Conservation (phyloP, 2,329 filamentous ascomycete species). For the Exophiala dermatitidis region DNA sequence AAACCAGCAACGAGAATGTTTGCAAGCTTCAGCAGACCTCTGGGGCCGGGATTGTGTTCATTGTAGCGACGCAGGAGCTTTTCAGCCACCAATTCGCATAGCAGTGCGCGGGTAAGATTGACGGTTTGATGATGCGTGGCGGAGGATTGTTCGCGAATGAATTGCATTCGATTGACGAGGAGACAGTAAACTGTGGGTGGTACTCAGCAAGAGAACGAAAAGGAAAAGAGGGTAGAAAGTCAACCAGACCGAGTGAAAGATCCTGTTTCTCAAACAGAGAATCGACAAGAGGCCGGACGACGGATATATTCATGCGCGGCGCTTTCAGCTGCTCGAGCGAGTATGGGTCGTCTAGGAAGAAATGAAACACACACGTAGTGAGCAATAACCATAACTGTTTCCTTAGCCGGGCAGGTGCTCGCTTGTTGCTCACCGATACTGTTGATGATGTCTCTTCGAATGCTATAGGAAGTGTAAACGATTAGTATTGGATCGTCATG, state of each 20-base stretch:
- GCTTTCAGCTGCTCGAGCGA: conserved; percentile 71
- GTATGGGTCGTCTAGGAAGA: conserved; percentile 52
- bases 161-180: conserved; percentile 73
- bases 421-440: conserved; percentile 25
- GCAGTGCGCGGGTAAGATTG: conserved; percentile 65
- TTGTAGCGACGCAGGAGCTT: conserved; percentile 71
- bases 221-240: not conserved
- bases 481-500: no score
- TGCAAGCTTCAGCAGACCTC: conserved; percentile 64
- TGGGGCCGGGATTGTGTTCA: conserved; percentile 64
- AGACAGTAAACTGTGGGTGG: conserved; percentile 62
- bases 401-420: not conserved
- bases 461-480: conserved; percentile 7
- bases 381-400: no score
- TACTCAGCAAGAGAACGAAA: not conserved
- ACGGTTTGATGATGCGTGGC: conserved; percentile 74
- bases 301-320: conserved; percentile 71
- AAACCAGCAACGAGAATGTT: conserved; percentile 78
- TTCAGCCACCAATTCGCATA: conserved; percentile 73
- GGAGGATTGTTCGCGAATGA: conserved; percentile 68
- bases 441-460: conserved; percentile 29
- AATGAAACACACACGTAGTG: not conserved
- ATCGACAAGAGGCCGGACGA: conserved; percentile 75
- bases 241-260: conserved; percentile 60
- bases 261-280: conserved; percentile 72